These are phyloP conservation scores for Leishmania mexicana DNA, from an alignment of 208 protist genomes.

Conservation along the genomic window DNA sequence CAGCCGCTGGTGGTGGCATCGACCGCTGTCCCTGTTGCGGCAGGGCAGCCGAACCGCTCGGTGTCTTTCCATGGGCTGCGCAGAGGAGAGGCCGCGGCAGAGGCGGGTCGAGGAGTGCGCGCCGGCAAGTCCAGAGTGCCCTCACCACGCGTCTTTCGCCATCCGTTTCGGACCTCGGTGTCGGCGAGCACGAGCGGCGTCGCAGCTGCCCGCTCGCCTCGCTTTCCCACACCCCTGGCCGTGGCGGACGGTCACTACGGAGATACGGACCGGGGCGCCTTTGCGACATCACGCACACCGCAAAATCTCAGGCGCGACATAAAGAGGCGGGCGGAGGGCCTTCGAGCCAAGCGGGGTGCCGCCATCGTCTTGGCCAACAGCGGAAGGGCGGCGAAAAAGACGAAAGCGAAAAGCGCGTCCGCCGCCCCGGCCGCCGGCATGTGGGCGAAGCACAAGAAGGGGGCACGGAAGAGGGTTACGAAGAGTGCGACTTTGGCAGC, in stretches of 20 bases:
- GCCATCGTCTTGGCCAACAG: background rate
- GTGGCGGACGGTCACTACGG: background rate
- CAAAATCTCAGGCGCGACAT: background rate
- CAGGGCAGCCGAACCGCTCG: background rate
- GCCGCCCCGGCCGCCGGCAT: background rate
- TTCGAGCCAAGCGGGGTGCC: background rate
- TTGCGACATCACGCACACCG: background rate
- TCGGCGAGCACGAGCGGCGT: background rate
- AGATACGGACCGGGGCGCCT: background rate
- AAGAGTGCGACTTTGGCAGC: background rate
- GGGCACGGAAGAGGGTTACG: background rate
- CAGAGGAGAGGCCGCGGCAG: too few species aligned
- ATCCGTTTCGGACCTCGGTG: background rate
- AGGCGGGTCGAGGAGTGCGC: too few species aligned
- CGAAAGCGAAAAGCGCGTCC: background rate
- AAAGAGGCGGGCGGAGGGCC: constrained; percentile 4
- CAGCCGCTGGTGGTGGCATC: background rate
- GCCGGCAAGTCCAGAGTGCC: background rate
- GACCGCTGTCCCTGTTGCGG: background rate
- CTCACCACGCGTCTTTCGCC: background rate
- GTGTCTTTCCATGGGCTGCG: background rate
- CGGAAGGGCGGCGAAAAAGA: background rate
- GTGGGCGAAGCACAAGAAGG: constrained; percentile 1
- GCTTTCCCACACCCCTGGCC: background rate
- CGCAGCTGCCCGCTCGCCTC: background rate